Evolutionary conservation across 805 yeast species (phyloP).

Genomic region (Schizosaccharomyces japonicus): DNA sequence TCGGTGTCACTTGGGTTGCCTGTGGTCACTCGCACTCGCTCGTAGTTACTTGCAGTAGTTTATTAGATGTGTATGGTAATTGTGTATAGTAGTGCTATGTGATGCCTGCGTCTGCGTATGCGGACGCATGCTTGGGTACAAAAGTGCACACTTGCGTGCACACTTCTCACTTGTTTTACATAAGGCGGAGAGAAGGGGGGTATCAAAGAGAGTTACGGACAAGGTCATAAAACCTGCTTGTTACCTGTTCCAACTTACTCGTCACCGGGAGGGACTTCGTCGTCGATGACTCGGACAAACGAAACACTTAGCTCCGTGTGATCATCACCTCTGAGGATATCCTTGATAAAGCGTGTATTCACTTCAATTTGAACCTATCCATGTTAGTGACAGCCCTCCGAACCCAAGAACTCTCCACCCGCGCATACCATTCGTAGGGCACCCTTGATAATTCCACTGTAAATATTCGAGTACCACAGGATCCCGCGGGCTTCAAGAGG

Average conservation of each 20-base stretch:
- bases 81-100: no score
- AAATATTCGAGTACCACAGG: slow-evolving; percentile 78
- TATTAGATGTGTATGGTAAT: no score
- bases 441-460: slow-evolving; percentile 77
- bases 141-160: no score
- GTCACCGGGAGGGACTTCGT: slow-evolving; percentile 94
- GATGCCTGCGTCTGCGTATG: no score
- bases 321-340: slow-evolving; percentile 60
- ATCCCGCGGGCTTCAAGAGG: slow-evolving; percentile 57
- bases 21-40: no score
- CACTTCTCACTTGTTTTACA: no score
- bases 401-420: background rate
- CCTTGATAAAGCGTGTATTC: slow-evolving; percentile 58
- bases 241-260: slow-evolving; percentile 23
- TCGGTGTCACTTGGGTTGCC: no score
- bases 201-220: no score
- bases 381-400: background rate
- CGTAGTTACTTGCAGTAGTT: no score
- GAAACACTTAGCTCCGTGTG: slow-evolving; percentile 56
- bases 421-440: slow-evolving; percentile 53
- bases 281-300: slow-evolving; percentile 50
- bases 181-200: no score
- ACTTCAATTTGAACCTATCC: slow-evolving; percentile 62
- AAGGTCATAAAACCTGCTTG: background rate
- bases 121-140: no score